phyloP scores from a whole-genome alignment of 2,329 filamentous ascomycete species.

The Stagonosporopsis rhizophila region DNA sequence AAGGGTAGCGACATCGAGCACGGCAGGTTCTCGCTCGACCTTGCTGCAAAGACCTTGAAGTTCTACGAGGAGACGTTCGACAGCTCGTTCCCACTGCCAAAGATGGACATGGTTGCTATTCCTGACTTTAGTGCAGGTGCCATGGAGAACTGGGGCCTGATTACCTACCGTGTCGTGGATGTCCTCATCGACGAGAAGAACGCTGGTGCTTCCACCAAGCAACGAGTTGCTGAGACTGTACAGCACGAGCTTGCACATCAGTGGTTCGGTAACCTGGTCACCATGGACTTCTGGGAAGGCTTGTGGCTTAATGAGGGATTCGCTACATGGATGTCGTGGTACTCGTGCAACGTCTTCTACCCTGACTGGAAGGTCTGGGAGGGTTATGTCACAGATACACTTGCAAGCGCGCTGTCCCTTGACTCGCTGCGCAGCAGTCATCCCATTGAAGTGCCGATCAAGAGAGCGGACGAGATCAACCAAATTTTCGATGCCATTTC shows the following conservation, averaged over 20 bases:
- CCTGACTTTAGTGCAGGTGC: constrained; percentile 95
- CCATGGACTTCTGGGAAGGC: constrained; percentile 99
- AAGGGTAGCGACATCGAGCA: constrained; percentile 89
- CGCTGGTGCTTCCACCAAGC: constrained; percentile 86
- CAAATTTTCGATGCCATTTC: constrained; percentile 99
- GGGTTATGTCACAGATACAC: constrained; percentile 89
- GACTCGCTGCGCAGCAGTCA: constrained; percentile 94
- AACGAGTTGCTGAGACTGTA: constrained; percentile 92
- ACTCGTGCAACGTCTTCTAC: constrained; percentile 92
- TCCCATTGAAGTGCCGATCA: constrained; percentile 94
- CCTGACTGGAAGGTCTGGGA: constrained; percentile 99
- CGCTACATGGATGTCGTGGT: constrained; percentile 92
- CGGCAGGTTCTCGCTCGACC: constrained; percentile 86
- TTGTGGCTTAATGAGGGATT: constrained; percentile 96
- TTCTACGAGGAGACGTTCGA: constrained; percentile 97
- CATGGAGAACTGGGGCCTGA: constrained; percentile 98
- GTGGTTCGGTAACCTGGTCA: constrained; percentile 97
- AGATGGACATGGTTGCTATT: constrained; percentile 97
- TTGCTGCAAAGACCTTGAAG: constrained; percentile 85
- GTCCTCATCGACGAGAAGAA: constrained; percentile 90
- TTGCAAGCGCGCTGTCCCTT: constrained; percentile 84
- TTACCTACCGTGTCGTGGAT: constrained; percentile 94
- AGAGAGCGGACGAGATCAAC: constrained; percentile 94
- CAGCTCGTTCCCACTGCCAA: constrained; percentile 83
- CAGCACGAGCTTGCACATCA: constrained; percentile 97